Percentiles rank a stretch among this genome's conserved stretches.
Evolutionary conservation across 2,329 filamentous ascomycete species (phyloP).

Genomic region (Aspergillus bombycis): DNA sequence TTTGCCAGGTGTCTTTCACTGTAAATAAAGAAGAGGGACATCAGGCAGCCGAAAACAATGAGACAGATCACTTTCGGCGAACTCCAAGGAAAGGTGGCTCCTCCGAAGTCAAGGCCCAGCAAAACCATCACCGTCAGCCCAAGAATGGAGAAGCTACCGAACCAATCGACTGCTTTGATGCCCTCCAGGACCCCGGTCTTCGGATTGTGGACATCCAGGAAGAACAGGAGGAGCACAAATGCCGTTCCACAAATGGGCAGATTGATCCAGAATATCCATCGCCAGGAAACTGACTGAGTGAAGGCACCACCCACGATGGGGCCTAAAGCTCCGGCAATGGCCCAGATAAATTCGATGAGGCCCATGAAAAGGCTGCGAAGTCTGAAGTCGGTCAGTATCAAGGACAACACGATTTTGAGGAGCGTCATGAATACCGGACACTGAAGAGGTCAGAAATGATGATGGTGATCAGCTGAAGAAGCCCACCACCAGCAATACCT

Average conservation of each 20-base stretch:
- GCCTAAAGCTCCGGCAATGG: slow-evolving; percentile 56
- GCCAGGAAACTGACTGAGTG: slow-evolving; percentile 48
- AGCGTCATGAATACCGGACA: slow-evolving; percentile 36
- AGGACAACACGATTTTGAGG: not conserved
- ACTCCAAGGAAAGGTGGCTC: slow-evolving; percentile 56
- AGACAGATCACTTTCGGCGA: slow-evolving; percentile 59
- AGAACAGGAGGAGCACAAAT: slow-evolving; percentile 54
- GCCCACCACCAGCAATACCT: slow-evolving; percentile 57
- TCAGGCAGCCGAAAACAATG: slow-evolving; percentile 54
- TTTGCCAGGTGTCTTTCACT: slow-evolving; percentile 66
- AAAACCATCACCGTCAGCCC: slow-evolving; percentile 56
- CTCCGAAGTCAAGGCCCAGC: slow-evolving; percentile 59
- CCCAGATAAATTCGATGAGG: slow-evolving; percentile 58
- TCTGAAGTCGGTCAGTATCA: slow-evolving; percentile 25
- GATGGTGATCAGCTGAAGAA: slow-evolving; percentile 57
- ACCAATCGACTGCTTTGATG: slow-evolving; percentile 58
- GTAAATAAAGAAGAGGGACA: slow-evolving; percentile 58
- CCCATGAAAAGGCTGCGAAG: slow-evolving; percentile 55
- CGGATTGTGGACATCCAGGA: slow-evolving; percentile 60
- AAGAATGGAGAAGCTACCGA: slow-evolving; percentile 55
- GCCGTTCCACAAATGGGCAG: slow-evolving; percentile 54
- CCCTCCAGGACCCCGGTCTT: slow-evolving; percentile 54
- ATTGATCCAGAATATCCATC: slow-evolving; percentile 62
- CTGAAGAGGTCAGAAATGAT: slow-evolving; percentile 61
- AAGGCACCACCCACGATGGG: slow-evolving; percentile 59